A percentile compares a stretch with the other conserved stretches of the same genome.
phyloP scores from a whole-genome alignment of 2,329 filamentous ascomycete genomes.

The Ceratocystis colombiana region DNA sequence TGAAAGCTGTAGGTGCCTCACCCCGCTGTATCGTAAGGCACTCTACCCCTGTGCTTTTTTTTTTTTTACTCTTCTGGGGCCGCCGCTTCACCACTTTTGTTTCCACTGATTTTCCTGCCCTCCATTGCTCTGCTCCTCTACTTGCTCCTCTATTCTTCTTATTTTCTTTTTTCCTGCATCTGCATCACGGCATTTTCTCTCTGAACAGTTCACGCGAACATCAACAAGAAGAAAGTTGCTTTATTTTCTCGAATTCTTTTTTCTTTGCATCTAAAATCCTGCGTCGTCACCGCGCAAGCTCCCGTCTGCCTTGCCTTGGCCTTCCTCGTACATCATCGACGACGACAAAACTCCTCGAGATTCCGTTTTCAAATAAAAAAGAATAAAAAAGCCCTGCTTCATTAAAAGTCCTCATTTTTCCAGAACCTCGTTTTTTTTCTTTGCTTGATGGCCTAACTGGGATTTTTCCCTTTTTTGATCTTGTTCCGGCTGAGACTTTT shows the following conservation, averaged over 20 bases:
- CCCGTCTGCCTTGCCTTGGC: background rate
- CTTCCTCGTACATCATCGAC: background rate
- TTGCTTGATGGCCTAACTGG: slow-evolving; percentile 3
- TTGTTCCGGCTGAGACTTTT: slow-evolving; percentile 33
- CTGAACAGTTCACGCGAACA: no score
- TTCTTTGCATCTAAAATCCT: background rate
- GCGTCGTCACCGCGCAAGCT: background rate
- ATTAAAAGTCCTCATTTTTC: background rate
- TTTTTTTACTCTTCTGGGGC: background rate
- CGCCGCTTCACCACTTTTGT: background rate
- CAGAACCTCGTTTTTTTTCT: background rate
- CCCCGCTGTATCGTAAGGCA: background rate
- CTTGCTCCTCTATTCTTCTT: background rate
- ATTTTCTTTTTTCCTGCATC: background rate
- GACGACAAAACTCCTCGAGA: background rate
- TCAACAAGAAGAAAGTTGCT: no score
- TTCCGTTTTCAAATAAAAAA: slow-evolving; percentile 8
- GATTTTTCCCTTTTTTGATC: slow-evolving; percentile 7
- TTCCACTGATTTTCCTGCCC: slow-evolving; percentile 1
- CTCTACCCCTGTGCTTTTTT: background rate
- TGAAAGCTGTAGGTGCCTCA: background rate
- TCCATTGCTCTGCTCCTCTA: background rate
- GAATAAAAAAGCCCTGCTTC: background rate
- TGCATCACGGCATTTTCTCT: no score
- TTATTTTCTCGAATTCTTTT: background rate